phyloP scores from a whole-genome alignment of 2,329 filamentous ascomycete genomes.

The Aspergillus aculeatinus region DNA sequence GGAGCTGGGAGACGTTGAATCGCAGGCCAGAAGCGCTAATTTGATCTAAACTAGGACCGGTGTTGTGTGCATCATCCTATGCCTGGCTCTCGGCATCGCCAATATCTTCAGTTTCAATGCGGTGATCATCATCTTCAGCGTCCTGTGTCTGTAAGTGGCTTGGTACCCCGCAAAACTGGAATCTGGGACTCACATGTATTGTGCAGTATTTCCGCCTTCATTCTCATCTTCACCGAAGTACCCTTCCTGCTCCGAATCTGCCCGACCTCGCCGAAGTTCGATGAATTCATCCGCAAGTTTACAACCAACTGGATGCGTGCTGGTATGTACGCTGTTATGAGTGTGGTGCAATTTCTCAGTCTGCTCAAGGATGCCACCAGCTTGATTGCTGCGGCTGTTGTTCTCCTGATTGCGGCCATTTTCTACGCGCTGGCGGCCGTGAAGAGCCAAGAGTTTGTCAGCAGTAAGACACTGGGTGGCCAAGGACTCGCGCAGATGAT shows the following conservation, averaged over 20 bases:
- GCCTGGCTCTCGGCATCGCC: slow-evolving; percentile 66
- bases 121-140: slow-evolving; percentile 61
- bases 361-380: slow-evolving; percentile 64
- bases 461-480: slow-evolving; percentile 92
- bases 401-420: slow-evolving; percentile 71
- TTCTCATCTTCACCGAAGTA: slow-evolving; percentile 84
- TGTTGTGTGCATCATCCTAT: slow-evolving; percentile 63
- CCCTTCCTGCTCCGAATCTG: slow-evolving; percentile 96
- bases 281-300: slow-evolving; percentile 83
- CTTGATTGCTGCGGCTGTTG: slow-evolving; percentile 80
- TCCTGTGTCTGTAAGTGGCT: slow-evolving; percentile 55
- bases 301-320: slow-evolving; percentile 97
- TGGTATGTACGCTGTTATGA: slow-evolving; percentile 79
- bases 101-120: slow-evolving; percentile 63
- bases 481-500: slow-evolving; percentile 97
- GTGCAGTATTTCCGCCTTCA: slow-evolving; percentile 64
- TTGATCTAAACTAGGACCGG: slow-evolving; percentile 38
- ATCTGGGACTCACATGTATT: slow-evolving; percentile 42
- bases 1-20: background rate
- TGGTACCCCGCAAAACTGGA: background rate
- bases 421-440: slow-evolving; percentile 65
- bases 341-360: slow-evolving; percentile 79
- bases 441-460: slow-evolving; percentile 48
- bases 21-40: slow-evolving; percentile 15
- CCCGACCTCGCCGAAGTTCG: slow-evolving; percentile 87